Conservation (phyloP, 495 filamentous ascomycete genomes). For the Podospora didyma region DNA sequence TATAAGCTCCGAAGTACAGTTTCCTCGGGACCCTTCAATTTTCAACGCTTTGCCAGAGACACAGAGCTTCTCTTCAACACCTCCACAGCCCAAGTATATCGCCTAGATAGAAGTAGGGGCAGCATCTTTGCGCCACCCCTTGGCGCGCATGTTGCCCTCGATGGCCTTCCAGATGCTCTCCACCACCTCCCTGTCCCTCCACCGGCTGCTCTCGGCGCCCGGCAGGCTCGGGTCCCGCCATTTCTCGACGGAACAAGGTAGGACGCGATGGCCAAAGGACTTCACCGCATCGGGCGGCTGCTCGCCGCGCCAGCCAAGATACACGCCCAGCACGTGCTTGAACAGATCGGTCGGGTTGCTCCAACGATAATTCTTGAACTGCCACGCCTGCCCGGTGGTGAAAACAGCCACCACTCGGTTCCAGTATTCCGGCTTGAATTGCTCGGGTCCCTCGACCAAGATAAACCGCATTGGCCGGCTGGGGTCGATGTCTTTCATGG, state of each 20-base stretch:
- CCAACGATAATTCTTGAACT: conserved; percentile 99
- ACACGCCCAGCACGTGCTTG: conserved; percentile 77
- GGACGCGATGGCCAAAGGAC: conserved; percentile 80
- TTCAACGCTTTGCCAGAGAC: too few species aligned
- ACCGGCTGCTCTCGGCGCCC: conserved; percentile 58
- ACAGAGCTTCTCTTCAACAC: too few species aligned
- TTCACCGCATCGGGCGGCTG: conserved; percentile 69
- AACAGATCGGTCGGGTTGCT: conserved; percentile 85
- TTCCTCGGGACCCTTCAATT: too few species aligned
- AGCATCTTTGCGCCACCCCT: conserved; percentile 74
- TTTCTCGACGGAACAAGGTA: conserved; percentile 71
- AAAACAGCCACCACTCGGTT: conserved; percentile 93
- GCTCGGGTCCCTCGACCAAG: conserved; percentile 83
- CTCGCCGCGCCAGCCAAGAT: conserved; percentile 90
- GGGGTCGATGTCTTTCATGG: conserved; percentile 69
- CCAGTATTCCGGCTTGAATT: conserved; percentile 99
- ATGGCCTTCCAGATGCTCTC: conserved; percentile 89
- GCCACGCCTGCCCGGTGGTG: conserved; percentile 96
- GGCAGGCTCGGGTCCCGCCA: conserved; percentile 57
- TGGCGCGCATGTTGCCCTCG: conserved; percentile 80
- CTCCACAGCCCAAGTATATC: too few species aligned
- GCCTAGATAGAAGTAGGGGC: conserved; percentile 47
- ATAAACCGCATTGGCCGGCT: conserved; percentile 82
- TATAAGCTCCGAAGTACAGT: too few species aligned
- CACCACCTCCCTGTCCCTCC: conserved; percentile 89